Conservation (phyloP, 2,329 filamentous ascomycete genomes). For the Aspergillus fructus region DNA sequence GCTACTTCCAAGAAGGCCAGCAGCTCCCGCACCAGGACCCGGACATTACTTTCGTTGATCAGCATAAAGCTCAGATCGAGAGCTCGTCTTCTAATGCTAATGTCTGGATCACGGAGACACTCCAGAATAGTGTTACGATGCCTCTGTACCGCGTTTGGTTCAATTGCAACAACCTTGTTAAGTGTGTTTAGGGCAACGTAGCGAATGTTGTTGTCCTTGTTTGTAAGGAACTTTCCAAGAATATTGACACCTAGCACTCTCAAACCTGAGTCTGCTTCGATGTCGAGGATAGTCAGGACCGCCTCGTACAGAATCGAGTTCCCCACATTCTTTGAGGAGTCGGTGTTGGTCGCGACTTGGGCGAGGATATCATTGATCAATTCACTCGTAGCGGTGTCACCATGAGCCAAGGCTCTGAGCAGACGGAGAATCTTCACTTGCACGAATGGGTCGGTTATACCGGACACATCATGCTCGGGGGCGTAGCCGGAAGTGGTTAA, state of each 20-base stretch:
- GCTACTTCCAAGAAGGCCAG: slow-evolving; percentile 95
- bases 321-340: slow-evolving; percentile 96
- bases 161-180: slow-evolving; percentile 96
- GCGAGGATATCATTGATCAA: slow-evolving; percentile 98
- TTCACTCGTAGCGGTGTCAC: slow-evolving; percentile 84
- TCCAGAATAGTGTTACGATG: slow-evolving; percentile 97
- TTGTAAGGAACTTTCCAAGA: slow-evolving; percentile 95
- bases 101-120: slow-evolving; percentile 93
- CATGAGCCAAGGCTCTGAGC: slow-evolving; percentile 79
- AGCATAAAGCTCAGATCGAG: slow-evolving; percentile 96
- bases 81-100: slow-evolving; percentile 93
- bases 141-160: slow-evolving; percentile 94
- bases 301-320: slow-evolving; percentile 98
- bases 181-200: slow-evolving; percentile 97
- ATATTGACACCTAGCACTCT: slow-evolving; percentile 97
- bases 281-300: slow-evolving; percentile 94
- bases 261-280: slow-evolving; percentile 93
- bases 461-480: slow-evolving; percentile 96
- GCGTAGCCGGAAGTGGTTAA: slow-evolving; percentile 94
- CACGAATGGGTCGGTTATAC: slow-evolving; percentile 95
- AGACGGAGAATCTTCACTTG: slow-evolving; percentile 94
- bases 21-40: slow-evolving; percentile 87
- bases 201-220: slow-evolving; percentile 98
- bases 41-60: slow-evolving; percentile 95
- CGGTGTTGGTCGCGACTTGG: slow-evolving; percentile 96